These are phyloP conservation scores for Physcia stellaris DNA, from an alignment of 495 filamentous ascomycete species.

Conservation along the genomic window DNA sequence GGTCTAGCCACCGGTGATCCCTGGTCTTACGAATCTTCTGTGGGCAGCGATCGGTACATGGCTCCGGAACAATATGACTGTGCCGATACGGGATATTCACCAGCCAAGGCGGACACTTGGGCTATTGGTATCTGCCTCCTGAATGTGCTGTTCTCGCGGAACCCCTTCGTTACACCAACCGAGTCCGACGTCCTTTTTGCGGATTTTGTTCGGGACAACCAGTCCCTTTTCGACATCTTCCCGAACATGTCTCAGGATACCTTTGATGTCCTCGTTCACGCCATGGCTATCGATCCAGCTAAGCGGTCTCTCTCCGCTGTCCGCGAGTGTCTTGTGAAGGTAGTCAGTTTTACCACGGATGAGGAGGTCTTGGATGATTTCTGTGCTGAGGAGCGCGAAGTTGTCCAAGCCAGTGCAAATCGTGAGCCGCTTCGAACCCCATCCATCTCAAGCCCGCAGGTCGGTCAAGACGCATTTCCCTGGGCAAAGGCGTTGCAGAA, in stretches of 20 bases:
- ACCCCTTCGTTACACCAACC: constrained; percentile 81
- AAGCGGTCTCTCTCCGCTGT: constrained; percentile 73
- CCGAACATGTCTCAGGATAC: constrained; percentile 97
- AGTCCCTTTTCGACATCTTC: constrained; percentile 96
- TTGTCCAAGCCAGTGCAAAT: constrained; percentile 67
- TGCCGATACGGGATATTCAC: constrained; percentile 71
- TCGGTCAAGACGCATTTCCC: constrained; percentile 73
- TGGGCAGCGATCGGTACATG: constrained; percentile 98
- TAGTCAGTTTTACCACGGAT: constrained; percentile 87
- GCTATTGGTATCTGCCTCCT: constrained; percentile 89
- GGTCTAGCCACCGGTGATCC: constrained; percentile 74
- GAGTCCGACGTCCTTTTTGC: constrained; percentile 78
- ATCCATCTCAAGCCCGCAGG: constrained; percentile 76
- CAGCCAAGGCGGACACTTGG: constrained; percentile 91
- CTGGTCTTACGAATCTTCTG: constrained; percentile 81
- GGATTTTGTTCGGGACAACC: constrained; percentile 82
- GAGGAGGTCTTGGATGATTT: constrained; percentile 88
- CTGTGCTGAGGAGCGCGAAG: constrained; percentile 64
- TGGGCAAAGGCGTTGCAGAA: constrained; percentile 87
- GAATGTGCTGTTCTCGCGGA: constrained; percentile 90
- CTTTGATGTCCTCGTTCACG: constrained; percentile 78
- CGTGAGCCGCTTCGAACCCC: constrained; percentile 93
- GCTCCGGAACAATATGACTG: constrained; percentile 95
- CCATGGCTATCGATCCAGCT: constrained; percentile 75
- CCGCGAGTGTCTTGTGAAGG: constrained; percentile 60